These are phyloP conservation scores for Candida lessepsii DNA, from an alignment of 805 yeast species.

Conservation along the genomic window DNA sequence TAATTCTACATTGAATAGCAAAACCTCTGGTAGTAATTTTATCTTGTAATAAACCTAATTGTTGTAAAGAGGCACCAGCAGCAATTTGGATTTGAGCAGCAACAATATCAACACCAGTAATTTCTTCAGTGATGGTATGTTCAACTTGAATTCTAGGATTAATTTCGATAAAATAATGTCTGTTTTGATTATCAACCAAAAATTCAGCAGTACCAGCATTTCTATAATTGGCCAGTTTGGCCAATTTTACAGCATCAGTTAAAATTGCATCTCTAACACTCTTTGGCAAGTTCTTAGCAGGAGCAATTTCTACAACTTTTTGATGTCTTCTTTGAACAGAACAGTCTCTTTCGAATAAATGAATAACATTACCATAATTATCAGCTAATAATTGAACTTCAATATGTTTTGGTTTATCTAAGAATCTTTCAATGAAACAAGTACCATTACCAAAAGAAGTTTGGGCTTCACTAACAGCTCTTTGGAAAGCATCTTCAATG, in stretches of 20 bases:
- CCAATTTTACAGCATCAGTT: constrained; percentile 91
- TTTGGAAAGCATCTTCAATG: constrained; percentile 83
- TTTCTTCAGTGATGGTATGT: constrained; percentile 98
- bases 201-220: constrained; percentile 99
- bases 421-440: constrained; percentile 93
- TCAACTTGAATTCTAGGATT: constrained; percentile 98
- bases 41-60: constrained; percentile 90
- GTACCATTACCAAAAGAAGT: constrained; percentile 99
- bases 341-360: constrained; percentile 95
- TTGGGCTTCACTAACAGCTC: constrained; percentile 93
- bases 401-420: constrained; percentile 94
- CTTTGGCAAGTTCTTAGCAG: constrained; percentile 85
- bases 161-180: constrained; percentile 97
- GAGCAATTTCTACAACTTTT: constrained; percentile 97
- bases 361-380: constrained; percentile 90
- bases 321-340: constrained; percentile 99
- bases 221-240: constrained; percentile 82
- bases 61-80: constrained; percentile 93
- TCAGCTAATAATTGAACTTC: constrained; percentile 97
- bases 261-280: constrained; percentile 88
- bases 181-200: constrained; percentile 85
- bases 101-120: constrained; percentile 95
- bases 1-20: constrained; percentile 98
- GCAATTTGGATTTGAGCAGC: constrained; percentile 99
- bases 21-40: constrained; percentile 94